Conservation (phyloP, 2,329 filamentous ascomycete genomes). For the Curvularia hawaiiensis region DNA sequence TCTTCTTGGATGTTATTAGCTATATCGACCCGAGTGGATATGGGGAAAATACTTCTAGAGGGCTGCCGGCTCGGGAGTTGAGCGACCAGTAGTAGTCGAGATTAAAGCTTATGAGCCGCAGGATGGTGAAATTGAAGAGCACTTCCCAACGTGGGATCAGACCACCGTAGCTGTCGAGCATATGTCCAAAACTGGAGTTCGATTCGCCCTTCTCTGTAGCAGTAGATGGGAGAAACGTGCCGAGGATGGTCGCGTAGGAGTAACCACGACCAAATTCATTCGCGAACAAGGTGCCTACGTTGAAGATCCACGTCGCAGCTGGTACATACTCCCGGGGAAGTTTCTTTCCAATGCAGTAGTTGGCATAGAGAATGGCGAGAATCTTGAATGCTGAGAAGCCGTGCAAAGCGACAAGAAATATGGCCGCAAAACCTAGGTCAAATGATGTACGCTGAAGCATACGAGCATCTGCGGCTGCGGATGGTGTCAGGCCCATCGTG, state of each 20-base stretch:
- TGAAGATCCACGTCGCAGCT: conserved; percentile 84
- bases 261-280: conserved; percentile 88
- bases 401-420: conserved; percentile 81
- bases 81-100: conserved; percentile 95
- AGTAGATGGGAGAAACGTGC: conserved; percentile 53
- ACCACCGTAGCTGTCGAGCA: conserved; percentile 79
- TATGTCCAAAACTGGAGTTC: conserved; percentile 67
- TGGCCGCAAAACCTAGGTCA: conserved; percentile 78
- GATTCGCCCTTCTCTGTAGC: conserved; percentile 49
- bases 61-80: conserved; percentile 64
- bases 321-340: conserved; percentile 76
- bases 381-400: conserved; percentile 87
- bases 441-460: conserved; percentile 74
- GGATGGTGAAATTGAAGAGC: conserved; percentile 94
- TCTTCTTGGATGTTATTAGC: conserved; percentile 87
- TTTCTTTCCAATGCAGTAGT: conserved; percentile 77
- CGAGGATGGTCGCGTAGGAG: conserved; percentile 67
- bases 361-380: conserved; percentile 76
- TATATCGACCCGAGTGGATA: conserved; percentile 11
- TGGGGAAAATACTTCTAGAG: conserved; percentile 76
- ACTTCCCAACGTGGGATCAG: conserved; percentile 93
- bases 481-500: conserved; percentile 49
- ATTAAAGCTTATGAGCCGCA: conserved; percentile 95
- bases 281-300: conserved; percentile 81
- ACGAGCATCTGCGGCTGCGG: conserved; percentile 59